A percentile compares a stretch with the other conserved stretches of the same genome.
Conservation (phyloP, 108 stramenopile species). For the Skeletonema costatum region DNA sequence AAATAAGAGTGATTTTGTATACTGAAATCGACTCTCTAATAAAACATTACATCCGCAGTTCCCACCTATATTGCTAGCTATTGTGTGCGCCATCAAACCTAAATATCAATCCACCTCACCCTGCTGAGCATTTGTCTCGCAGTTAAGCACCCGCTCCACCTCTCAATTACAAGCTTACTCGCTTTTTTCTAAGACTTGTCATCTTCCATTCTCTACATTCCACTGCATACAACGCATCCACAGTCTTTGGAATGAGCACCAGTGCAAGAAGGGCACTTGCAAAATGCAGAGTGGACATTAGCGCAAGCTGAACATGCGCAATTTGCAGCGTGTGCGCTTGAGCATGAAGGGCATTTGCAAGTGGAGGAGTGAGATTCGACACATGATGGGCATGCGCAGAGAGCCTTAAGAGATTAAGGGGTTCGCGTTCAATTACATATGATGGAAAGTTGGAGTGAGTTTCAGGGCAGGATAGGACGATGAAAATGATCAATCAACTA, state of each 20-base stretch:
- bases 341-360: constrained; percentile 23
- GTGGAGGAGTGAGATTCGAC: constrained; percentile 18
- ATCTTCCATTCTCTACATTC: neutral
- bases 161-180: neutral
- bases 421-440: neutral
- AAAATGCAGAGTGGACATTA: constrained; percentile 25
- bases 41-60: neutral
- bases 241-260: constrained; percentile 42
- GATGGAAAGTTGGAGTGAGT: neutral
- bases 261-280: constrained; percentile 34
- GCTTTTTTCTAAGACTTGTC: neutral
- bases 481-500: neutral
- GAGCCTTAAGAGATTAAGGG: neutral
- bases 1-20: neutral
- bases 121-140: neutral
- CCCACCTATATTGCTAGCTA: neutral
- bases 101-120: neutral
- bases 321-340: constrained; percentile 8
- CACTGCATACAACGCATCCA: constrained; percentile 34
- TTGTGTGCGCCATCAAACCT: neutral
- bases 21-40: neutral
- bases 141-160: neutral
- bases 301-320: constrained; percentile 24
- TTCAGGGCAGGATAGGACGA: neutral
- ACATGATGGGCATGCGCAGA: constrained; percentile 27